Conservation (phyloP, 1,139 yeast species). For the Tardiomyces digboiensis region DNA sequence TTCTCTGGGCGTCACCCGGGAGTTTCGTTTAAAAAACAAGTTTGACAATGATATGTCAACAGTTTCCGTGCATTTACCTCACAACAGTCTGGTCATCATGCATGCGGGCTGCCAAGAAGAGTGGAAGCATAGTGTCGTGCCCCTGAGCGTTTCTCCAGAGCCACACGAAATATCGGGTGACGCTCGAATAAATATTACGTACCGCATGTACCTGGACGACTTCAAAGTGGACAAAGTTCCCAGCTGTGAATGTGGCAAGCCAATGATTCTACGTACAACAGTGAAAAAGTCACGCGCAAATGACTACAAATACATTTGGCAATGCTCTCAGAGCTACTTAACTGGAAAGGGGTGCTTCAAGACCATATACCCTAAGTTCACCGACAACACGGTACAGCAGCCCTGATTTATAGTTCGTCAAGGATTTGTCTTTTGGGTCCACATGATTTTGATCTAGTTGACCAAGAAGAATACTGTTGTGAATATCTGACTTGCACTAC, state of each 20-base stretch:
- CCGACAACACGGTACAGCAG: too few relatives aligned
- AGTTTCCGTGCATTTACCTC: constrained; percentile 48
- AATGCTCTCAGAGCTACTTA: constrained; percentile 6
- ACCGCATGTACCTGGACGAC: constrained; percentile 39
- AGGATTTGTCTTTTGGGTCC: too few relatives aligned
- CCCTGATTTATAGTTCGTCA: too few relatives aligned
- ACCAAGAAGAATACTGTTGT: too few relatives aligned
- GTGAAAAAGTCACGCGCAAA: constrained; percentile 18
- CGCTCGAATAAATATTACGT: constrained; percentile 52
- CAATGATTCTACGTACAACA: constrained; percentile 37
- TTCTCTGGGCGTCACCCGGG: constrained; percentile 58
- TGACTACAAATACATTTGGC: constrained; percentile 15
- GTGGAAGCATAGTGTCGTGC: constrained; percentile 49
- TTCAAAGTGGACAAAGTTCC: constrained; percentile 34
- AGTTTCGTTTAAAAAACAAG: constrained; percentile 41
- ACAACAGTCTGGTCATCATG: constrained; percentile 59
- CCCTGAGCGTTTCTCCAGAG: constrained; percentile 23
- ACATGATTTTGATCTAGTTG: too few relatives aligned
- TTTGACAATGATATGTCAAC: constrained; percentile 18
- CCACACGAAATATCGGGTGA: constrained; percentile 41
- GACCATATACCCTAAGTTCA: background rate
- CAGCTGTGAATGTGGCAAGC: constrained; percentile 36
- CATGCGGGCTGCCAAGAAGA: constrained; percentile 71
- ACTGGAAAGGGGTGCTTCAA: background rate
- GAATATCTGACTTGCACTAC: too few relatives aligned